Evolutionary conservation across 352 stramenopile species (phyloP), one percentile per base, ranked within the genome.

Genomic region (Phytophthora cactorum): DNA sequence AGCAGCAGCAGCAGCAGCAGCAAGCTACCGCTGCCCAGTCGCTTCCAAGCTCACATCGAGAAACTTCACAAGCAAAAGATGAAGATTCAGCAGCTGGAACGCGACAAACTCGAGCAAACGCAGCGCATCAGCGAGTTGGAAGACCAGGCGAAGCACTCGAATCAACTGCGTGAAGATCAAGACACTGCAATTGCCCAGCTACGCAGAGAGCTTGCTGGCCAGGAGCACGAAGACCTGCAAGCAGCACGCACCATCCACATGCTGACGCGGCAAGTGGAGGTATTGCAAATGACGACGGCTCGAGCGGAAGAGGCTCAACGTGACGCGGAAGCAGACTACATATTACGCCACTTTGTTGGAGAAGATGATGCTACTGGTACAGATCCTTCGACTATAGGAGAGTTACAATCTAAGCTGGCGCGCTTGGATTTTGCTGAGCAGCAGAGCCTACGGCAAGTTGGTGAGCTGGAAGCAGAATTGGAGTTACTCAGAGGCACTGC

Each of bases 311-410:
- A 71, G 25, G 49, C 56, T 28, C 62, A 72, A 34, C 62, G 56
- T 3, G 56, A 68, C 14, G 56, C 62, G n/a, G 68, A 75, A 60
- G 52, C 68, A 5, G 68, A 75, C 8, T 45, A 65, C 34, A 67
- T 71, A n/a, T 46, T 75, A 46, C 44, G 38, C 1, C 62, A 68
- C 32, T 57, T 70, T 10, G 22, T 68, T 27, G 43, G n/a, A 55
- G 63, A 75, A 5, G 61, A 55, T 14, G 58, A 72, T 17, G 63
- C 45, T 27, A 51, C 58, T 17, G 43, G 27, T 14, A 14, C 22
- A 17, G 29, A 39, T 2, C 11, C 9, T 52, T 15, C 34, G 1
- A 36, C 50, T 5, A 8, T 46, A 25, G 10, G 25, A n/a, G 7
- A 59, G 34, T 14, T 63, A 34, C 41, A 56, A n/a, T 38, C 39